Conservation (phyloP, 805 yeast species). For the Cyberlindnera euphorbiiphila region DNA sequence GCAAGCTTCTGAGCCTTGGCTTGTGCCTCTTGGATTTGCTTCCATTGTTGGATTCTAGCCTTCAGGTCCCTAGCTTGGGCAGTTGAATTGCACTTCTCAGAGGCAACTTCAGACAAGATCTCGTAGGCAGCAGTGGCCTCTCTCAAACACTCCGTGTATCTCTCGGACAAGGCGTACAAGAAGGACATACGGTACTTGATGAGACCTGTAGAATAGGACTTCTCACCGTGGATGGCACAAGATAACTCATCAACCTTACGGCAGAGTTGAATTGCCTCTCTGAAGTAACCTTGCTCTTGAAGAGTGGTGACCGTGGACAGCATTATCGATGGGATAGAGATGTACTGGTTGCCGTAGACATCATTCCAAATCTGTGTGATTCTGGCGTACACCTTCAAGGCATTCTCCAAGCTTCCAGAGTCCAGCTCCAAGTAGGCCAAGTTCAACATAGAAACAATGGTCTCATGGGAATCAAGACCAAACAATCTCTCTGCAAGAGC, state of each 20-base stretch:
- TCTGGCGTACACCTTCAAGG: constrained; percentile 58
- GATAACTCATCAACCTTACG: constrained; percentile 51
- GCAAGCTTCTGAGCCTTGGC: constrained; percentile 29
- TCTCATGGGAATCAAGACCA: constrained; percentile 79
- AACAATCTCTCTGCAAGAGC: constrained; percentile 71
- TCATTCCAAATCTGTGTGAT: constrained; percentile 56
- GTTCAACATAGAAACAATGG: constrained; percentile 67
- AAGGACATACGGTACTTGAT: constrained; percentile 69
- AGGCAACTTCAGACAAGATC: constrained; percentile 54
- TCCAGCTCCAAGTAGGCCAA: constrained; percentile 69
- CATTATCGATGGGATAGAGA: constrained; percentile 62
- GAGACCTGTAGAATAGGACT: constrained; percentile 59
- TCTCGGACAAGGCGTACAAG: constrained; percentile 47
- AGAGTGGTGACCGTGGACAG: constrained; percentile 59
- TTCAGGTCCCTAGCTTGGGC: constrained; percentile 66
- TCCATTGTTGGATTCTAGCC: constrained; percentile 48
- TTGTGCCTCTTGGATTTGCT: constrained; percentile 42
- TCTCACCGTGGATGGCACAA: constrained; percentile 48
- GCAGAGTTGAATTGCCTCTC: constrained; percentile 50
- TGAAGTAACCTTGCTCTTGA: constrained; percentile 45
- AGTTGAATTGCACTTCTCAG: constrained; percentile 64
- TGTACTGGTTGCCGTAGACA: constrained; percentile 55
- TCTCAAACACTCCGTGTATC: constrained; percentile 52
- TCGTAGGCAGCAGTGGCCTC: constrained; percentile 53
- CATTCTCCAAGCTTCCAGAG: constrained; percentile 53